Evolutionary conservation across 495 filamentous ascomycete genomes (phyloP).

Genomic region (Usnea hakonensis): DNA sequence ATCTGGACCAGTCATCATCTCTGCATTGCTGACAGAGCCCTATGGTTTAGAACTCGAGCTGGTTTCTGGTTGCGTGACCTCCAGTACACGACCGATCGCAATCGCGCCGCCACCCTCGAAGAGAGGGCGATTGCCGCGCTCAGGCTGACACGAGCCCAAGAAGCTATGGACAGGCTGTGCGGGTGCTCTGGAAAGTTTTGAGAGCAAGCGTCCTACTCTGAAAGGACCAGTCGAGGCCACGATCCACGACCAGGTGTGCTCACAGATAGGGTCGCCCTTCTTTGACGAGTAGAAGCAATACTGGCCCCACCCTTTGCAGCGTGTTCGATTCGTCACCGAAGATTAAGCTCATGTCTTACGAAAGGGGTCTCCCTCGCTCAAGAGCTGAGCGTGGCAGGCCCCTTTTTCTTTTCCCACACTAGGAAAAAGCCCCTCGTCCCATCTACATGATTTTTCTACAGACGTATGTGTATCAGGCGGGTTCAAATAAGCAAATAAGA

Average conservation of each 20-base stretch:
- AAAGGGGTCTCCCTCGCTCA: background rate
- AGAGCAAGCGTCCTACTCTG: background rate
- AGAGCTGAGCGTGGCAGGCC: background rate
- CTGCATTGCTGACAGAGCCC: background rate
- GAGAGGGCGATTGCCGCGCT: background rate
- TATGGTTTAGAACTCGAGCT: background rate
- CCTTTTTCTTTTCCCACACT: background rate
- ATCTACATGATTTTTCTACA: background rate
- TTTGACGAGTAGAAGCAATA: no score
- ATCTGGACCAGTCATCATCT: background rate
- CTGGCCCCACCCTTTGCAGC: background rate
- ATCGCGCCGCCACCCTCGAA: background rate
- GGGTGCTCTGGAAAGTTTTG: background rate
- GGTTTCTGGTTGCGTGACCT: conserved; percentile 1
- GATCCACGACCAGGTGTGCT: no score
- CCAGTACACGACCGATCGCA: background rate
- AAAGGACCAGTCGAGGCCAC: background rate
- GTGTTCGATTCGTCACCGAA: background rate
- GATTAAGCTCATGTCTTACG: background rate
- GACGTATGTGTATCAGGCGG: no score
- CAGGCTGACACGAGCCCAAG: background rate
- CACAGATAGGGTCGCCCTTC: no score
- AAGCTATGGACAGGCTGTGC: conserved; percentile 2
- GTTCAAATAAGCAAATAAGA: no score
- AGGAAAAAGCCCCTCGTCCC: background rate